Evolutionary conservation across 225 moss, liverwort and hornwort genomes (phyloP), one percentile per base, ranked within the genome.

Genomic region (Rhytidiadelphus loreus): DNA sequence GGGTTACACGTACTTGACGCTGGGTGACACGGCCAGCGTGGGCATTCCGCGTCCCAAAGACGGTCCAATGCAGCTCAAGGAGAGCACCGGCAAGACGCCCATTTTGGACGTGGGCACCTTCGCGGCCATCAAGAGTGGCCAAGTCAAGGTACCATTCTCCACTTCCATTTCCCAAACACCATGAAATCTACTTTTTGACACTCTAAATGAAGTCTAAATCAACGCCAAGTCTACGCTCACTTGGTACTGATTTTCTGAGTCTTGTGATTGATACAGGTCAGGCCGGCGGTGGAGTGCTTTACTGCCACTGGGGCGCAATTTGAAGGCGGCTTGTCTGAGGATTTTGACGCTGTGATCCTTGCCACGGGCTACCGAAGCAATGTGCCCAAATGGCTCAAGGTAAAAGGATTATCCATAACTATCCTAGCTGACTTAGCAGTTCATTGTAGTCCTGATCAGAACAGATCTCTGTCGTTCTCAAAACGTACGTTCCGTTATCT

Each of bases 281-380:
- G 93, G 48, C 92, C 95, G 4, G 90, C 91, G 10, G 90, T 98
- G 37, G 90, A 92, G 39, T 89, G 88, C 22, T 77, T 98, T 56
- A 96, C 95, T 10, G 56, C 83, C 13, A 90, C 65, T 6, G 97
- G 98, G 1, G 97, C 75, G 8, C 91, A 91, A 14, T 98, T 97
- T 11, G 92, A 92, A 25, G 93, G 93, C 44, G 98, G 98, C 14
- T 56, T 68, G 11, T 44, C 48, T 2, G 88, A 93, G 69, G 71
- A 90, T 58, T 98, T 94, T 35, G 97, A 98, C 46, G 91, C 93
- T 4, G 91, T 97, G 28, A 90, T 98, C 63, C 91, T 97, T 7
- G 98, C 98, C 2, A 98, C 98, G 11, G 98, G 98, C 6, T 98
- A 97, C 63, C 86, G 91, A 43, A 98, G 98, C 90, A 98, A 96